phyloP scores from a whole-genome alignment of 306 rosid genomes.

The Acacia crassicarpa region DNA sequence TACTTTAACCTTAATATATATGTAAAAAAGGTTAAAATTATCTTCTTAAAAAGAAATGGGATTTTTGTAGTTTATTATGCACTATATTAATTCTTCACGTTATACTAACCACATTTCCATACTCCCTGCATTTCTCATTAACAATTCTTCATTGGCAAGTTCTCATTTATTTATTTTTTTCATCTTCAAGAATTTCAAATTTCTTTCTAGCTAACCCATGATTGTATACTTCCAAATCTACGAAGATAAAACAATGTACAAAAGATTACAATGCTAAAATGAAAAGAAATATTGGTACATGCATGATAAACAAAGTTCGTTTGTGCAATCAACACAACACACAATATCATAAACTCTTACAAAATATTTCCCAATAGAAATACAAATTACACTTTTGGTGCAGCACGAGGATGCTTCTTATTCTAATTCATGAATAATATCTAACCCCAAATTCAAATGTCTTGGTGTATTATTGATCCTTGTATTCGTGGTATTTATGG shows the following conservation, averaged over 20 bases:
- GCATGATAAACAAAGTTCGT: background rate
- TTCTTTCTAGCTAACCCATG: background rate
- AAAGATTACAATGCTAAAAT: background rate
- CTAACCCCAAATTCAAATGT: background rate
- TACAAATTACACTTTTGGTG: background rate
- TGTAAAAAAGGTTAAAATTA: too few species aligned
- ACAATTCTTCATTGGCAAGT: too few species aligned
- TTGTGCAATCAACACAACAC: background rate
- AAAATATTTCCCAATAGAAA: background rate
- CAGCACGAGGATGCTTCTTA: background rate
- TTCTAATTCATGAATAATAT: background rate
- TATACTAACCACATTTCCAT: too few species aligned
- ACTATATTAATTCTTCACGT: too few species aligned
- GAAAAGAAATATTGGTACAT: background rate
- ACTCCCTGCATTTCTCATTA: too few species aligned
- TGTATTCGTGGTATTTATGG: background rate
- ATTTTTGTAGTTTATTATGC: too few species aligned
- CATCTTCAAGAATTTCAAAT: too few species aligned
- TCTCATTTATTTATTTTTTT: too few species aligned
- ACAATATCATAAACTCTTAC: background rate
- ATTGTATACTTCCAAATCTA: background rate
- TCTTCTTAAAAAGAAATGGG: too few species aligned
- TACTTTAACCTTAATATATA: too few species aligned
- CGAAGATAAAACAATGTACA: background rate
- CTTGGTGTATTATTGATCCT: background rate